These are phyloP conservation scores for Metarhizium rileyi DNA, from an alignment of 2,329 filamentous ascomycete genomes.

Conservation along the genomic window DNA sequence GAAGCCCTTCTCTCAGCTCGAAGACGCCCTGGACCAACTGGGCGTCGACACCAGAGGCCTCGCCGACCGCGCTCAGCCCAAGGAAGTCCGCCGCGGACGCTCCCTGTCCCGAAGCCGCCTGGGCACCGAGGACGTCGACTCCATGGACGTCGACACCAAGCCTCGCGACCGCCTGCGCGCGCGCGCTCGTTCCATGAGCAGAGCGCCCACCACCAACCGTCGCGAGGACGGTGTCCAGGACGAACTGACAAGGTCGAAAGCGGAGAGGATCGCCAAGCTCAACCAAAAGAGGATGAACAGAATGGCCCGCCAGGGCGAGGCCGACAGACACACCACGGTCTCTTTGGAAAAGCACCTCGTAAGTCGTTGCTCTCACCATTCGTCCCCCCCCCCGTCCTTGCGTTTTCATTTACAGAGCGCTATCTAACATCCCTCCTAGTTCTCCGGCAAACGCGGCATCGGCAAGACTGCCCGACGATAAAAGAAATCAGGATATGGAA, in stretches of 20 bases:
- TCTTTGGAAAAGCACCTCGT: slow-evolving; percentile 86
- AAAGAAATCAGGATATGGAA: slow-evolving; percentile 11
- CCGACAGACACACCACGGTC: slow-evolving; percentile 78
- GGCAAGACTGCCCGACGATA: slow-evolving; percentile 75
- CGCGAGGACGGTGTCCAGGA: slow-evolving; percentile 69
- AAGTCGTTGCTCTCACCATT: slow-evolving; percentile 28
- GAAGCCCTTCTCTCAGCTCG: slow-evolving; percentile 79
- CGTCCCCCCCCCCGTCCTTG: no score
- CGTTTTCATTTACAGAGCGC: slow-evolving; percentile 1
- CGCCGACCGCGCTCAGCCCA: slow-evolving; percentile 58
- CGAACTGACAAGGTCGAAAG: slow-evolving; percentile 59
- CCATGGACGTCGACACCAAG: slow-evolving; percentile 64
- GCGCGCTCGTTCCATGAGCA: slow-evolving; percentile 66
- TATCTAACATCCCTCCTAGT: slow-evolving; percentile 39
- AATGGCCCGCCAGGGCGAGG: slow-evolving; percentile 94
- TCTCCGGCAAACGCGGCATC: slow-evolving; percentile 84
- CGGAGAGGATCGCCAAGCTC: slow-evolving; percentile 78
- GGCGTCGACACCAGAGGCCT: slow-evolving; percentile 76
- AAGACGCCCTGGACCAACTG: slow-evolving; percentile 72
- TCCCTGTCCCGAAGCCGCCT: slow-evolving; percentile 53
- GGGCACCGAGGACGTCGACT: slow-evolving; percentile 54
- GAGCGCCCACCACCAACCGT: slow-evolving; percentile 52
- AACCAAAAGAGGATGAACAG: slow-evolving; percentile 98
- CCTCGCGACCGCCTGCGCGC: slow-evolving; percentile 55
- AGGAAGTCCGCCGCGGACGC: slow-evolving; percentile 59